Conservation (phyloP, 2,329 filamentous ascomycete species). For the Cercospora sesami region DNA sequence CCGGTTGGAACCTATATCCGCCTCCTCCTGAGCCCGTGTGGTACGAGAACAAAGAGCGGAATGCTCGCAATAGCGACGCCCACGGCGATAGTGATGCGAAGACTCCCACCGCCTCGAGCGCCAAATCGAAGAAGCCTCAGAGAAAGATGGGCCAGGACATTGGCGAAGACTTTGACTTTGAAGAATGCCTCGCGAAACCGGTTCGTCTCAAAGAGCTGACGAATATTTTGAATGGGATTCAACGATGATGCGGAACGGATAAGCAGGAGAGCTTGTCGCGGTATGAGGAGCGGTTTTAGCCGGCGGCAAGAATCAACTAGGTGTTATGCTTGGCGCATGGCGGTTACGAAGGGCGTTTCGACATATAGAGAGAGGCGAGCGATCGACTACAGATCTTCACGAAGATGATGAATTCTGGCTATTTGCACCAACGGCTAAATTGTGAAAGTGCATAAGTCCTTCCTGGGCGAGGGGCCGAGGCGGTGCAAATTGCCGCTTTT, state of each 20-base stretch:
- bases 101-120: constrained; percentile 20
- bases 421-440: not conserved
- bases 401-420: not conserved
- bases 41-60: constrained; percentile 51
- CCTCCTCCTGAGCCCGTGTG: constrained; percentile 89
- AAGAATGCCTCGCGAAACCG: constrained; percentile 63
- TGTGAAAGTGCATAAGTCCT: not conserved
- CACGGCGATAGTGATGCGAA: constrained; percentile 18
- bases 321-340: not conserved
- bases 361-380: not conserved
- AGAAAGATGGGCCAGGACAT: constrained; percentile 86
- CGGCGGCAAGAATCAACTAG: not conserved
- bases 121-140: constrained; percentile 49
- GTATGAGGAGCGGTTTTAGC: not conserved
- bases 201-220: constrained; percentile 29
- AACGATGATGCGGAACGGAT: constrained; percentile 9
- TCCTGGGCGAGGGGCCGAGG: not conserved
- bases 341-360: not conserved
- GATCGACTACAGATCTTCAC: not conserved
- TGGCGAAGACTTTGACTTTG: constrained; percentile 85
- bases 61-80: constrained; percentile 23
- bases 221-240: constrained; percentile 26
- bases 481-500: not conserved
- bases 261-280: not conserved
- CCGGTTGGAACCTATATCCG: constrained; percentile 85